phyloP scores from a whole-genome alignment of 495 filamentous ascomycete species.

The Penicillium parvum region DNA sequence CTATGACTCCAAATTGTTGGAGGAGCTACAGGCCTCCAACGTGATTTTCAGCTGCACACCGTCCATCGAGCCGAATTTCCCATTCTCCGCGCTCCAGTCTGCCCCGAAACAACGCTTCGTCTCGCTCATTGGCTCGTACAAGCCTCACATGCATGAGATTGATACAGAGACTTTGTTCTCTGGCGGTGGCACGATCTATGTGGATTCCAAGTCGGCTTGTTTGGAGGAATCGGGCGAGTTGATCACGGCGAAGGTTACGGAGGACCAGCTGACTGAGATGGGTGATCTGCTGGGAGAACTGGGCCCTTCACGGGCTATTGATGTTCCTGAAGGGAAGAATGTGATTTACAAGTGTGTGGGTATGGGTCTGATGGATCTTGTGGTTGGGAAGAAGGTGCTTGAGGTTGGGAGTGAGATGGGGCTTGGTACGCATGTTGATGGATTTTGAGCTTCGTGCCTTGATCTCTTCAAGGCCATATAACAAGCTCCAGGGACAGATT shows the following conservation, averaged over 20 bases:
- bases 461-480: no score
- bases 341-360: slow-evolving; percentile 54
- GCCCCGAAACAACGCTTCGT: slow-evolving; percentile 63
- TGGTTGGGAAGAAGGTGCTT: slow-evolving; percentile 64
- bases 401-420: slow-evolving; percentile 63
- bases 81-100: slow-evolving; percentile 44
- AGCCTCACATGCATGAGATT: slow-evolving; percentile 79
- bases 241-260: slow-evolving; percentile 63
- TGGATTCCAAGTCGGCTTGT: slow-evolving; percentile 77
- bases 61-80: slow-evolving; percentile 56
- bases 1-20: slow-evolving; percentile 24
- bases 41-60: slow-evolving; percentile 81
- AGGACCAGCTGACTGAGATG: slow-evolving; percentile 73
- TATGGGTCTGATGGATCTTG: slow-evolving; percentile 47
- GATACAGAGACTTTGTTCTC: slow-evolving; percentile 72
- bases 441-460: slow-evolving; percentile 56
- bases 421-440: slow-evolving; percentile 64
- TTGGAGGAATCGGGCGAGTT: slow-evolving; percentile 86
- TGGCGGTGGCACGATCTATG: slow-evolving; percentile 67
- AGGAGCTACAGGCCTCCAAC: slow-evolving; percentile 44
- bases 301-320: slow-evolving; percentile 16
- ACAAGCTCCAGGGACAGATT: no score
- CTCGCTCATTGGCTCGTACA: slow-evolving; percentile 79
- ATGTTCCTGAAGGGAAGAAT: slow-evolving; percentile 53
- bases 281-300: slow-evolving; percentile 69